Base-by-base conservation (phyloP, 1,139 yeast genomes). In the Saccharomycopsis phalli region DNA sequence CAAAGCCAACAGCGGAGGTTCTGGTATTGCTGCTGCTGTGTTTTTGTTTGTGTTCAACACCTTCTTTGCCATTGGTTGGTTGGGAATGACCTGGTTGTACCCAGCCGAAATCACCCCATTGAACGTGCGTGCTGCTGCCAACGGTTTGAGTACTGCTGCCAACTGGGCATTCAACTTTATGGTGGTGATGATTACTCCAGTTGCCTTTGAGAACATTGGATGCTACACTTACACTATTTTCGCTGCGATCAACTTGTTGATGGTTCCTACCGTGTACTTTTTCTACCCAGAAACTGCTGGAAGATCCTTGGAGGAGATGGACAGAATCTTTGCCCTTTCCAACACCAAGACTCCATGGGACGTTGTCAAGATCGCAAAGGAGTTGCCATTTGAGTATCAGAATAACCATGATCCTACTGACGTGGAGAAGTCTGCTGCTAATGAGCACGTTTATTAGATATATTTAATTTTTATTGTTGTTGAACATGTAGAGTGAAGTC, bases 71-170 rank as follows among this genome's bases (percentile, higher is more conserved):
- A 65, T 71, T 54, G 73, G 76, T 35, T 69, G 72, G 59, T 65
- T 73, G 47, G 77, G 76, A 33, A 65, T 73, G 58, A 74, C 76
- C 50, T 56, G 58, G 56, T 62, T 75, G 40, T 73, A 74, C 58
- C 78, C 78, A 40, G 75, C 80, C 35, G 82, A 76, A 58, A 70
- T 75, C 45, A 68, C 74, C 53, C 79, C 81, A n/a, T 65, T 73
- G 56, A 66, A 71, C 54, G 69, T 76, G 35, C 71, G 81, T 62
- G 72, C 78, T 37, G 76, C 41, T 4, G 44, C 40, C 14, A 36
- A 22, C 21, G 44, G 44, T 4, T 28, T 36, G 11, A 27, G 35
- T 19, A 62, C 56, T 4, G 61, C 65, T 50, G 56, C 63, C 36
- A 63, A 63, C 55, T 69, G 74, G 74, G 55, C 65, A 41, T 63